Conservation (phyloP, 345 rosid genomes). For the Eucalyptus microcorys region DNA sequence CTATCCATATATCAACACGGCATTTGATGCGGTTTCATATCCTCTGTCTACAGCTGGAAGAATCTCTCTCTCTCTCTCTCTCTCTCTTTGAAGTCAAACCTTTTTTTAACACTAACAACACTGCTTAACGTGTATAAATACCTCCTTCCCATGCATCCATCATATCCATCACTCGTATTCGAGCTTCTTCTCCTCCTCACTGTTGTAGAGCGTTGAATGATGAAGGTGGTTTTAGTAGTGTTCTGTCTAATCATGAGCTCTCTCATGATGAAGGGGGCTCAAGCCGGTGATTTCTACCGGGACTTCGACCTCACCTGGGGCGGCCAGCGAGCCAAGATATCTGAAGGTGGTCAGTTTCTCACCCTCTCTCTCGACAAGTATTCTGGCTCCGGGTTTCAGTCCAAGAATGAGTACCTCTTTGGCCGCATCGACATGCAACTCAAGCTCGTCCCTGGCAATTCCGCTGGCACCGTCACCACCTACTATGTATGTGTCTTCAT, state of each 20-base stretch:
- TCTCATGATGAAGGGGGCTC: not conserved
- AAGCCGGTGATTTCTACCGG: constrained; percentile 18
- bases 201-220: not conserved
- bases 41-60: not conserved
- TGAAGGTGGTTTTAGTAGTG: not conserved
- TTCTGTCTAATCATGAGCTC: not conserved
- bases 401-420: constrained; percentile 36
- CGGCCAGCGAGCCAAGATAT: constrained; percentile 32
- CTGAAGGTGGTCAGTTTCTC: constrained; percentile 44
- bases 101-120: not conserved
- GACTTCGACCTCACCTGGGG: constrained; percentile 48
- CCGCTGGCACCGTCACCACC: constrained; percentile 46
- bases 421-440: constrained; percentile 39
- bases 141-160: not conserved
- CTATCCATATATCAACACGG: not conserved
- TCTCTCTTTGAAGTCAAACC: not conserved
- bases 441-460: constrained; percentile 47
- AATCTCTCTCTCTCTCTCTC: not conserved
- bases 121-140: not conserved
- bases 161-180: not conserved
- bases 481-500: constrained; percentile 19
- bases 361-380: constrained; percentile 34
- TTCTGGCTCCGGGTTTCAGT: constrained; percentile 49
- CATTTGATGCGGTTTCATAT: not conserved
- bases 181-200: not conserved